These are phyloP conservation scores for Phoma sp. DNA, from an alignment of 2,329 filamentous ascomycete species.

Conservation along the genomic window DNA sequence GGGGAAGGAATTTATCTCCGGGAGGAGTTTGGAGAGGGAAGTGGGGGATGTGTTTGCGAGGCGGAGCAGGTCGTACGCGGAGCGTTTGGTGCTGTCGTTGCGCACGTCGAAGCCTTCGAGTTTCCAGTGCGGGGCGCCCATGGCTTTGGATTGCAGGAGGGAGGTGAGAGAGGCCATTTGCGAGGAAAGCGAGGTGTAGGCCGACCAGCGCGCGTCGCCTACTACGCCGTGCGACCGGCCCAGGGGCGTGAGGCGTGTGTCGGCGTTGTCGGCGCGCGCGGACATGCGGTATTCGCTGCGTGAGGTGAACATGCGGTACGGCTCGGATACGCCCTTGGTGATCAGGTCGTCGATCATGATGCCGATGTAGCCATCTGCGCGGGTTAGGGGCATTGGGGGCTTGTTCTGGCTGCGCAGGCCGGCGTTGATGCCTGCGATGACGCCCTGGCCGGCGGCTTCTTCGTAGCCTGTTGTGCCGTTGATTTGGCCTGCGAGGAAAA, in stretches of 20 bases:
- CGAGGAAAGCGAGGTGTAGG: constrained; percentile 68
- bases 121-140: constrained; percentile 71
- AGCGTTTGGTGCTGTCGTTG: constrained; percentile 69
- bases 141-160: constrained; percentile 63
- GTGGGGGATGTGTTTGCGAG: constrained; percentile 61
- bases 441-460: constrained; percentile 91
- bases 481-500: constrained; percentile 95
- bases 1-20: constrained; percentile 60
- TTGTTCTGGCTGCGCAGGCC: constrained; percentile 76
- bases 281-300: constrained; percentile 95
- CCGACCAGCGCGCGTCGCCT: constrained; percentile 75
- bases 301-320: constrained; percentile 98
- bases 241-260: constrained; percentile 79
- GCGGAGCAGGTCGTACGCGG: constrained; percentile 80
- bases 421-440: constrained; percentile 92
- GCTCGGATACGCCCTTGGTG: constrained; percentile 95
- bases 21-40: constrained; percentile 64
- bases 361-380: constrained; percentile 93
- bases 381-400: constrained; percentile 69
- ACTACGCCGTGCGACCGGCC: constrained; percentile 80
- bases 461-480: constrained; percentile 99
- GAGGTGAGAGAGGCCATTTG: constrained; percentile 71
- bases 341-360: constrained; percentile 98
- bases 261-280: constrained; percentile 91
- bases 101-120: constrained; percentile 72